Base-by-base conservation (phyloP, 2,329 filamentous ascomycete genomes). In the Cephalotrichum gorgonifer region DNA sequence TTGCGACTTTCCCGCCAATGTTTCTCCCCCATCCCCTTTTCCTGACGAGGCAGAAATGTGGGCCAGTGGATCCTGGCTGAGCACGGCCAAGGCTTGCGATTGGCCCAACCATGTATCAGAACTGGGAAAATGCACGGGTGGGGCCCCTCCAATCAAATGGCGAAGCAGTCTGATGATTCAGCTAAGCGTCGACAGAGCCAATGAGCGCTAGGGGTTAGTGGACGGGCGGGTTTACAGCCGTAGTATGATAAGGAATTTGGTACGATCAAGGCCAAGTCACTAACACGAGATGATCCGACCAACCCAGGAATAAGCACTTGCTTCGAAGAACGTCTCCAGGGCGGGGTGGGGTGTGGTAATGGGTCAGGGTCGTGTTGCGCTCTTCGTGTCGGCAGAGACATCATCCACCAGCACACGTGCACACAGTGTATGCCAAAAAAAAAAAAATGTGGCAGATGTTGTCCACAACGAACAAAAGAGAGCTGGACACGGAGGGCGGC, bases 71-170 rank as follows among this genome's bases (percentile, higher is more conserved):
- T 20, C 35, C 23, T 14, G 27, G 27, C 14, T n/a, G 23, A 17
- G 22, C 6, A 15, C 20, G 14, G n/a, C n/a, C n/a, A n/a, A n/a
- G n/a, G 35, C 9, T n/a, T 42, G 12, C 33, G 17, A 48, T 48
- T 48, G 46, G 46, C 12, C 14, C 15, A 15, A 2, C 25, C 7
- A 15, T 25, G 46, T 48, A 15, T 48, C 46, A 48, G 46, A 28
- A 43, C 17, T 42, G 33, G 45, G 33, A 28, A 41, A 23, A 7
- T n/a, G 33, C 22, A 33, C 33, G 23, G 35, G 33, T 41, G 17
- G 33, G 20, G 15, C 44, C 45, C 33, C 15, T 47, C 45, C 31
- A 41, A 39, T 43, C 44, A 38, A 47, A n/a, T n/a, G n/a, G n/a
- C n/a, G n/a, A n/a, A n/a, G n/a, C n/a, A n/a, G n/a, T n/a, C n/a